Conservation (phyloP, 352 stramenopile genomes). For the Hyaloperonospora brassicae region DNA sequence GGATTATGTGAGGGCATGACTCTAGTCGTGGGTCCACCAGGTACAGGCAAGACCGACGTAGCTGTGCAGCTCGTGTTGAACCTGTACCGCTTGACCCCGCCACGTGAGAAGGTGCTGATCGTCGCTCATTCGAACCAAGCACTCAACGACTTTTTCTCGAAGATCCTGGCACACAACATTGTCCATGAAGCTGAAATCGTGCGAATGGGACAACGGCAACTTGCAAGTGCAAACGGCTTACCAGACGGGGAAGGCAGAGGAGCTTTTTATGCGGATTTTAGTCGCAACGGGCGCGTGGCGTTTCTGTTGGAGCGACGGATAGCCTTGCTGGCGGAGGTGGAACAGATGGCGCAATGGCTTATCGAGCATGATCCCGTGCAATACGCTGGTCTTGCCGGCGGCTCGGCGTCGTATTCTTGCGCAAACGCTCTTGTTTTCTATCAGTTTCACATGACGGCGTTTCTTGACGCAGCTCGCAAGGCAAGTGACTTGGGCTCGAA, state of each 20-base stretch:
- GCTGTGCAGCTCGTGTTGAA: slow-evolving; percentile 92
- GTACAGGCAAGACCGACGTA: slow-evolving; percentile 93
- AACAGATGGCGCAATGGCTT: slow-evolving; percentile 88
- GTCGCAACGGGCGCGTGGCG: slow-evolving; percentile 86
- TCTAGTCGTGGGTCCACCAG: slow-evolving; percentile 89
- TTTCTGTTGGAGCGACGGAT: slow-evolving; percentile 56
- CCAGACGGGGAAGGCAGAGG: slow-evolving; percentile 33
- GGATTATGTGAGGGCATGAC: slow-evolving; percentile 92
- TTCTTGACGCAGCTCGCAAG: slow-evolving; percentile 45
- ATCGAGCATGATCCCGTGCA: slow-evolving; percentile 30
- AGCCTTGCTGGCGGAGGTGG: slow-evolving; percentile 88
- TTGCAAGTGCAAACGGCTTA: slow-evolving; percentile 5
- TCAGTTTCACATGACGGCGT: slow-evolving; percentile 79
- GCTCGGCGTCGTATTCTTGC: slow-evolving; percentile 89
- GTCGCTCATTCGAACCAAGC: slow-evolving; percentile 93
- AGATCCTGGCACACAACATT: slow-evolving; percentile 82
- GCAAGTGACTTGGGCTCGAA: slow-evolving; percentile 11
- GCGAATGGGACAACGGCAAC: slow-evolving; percentile 61
- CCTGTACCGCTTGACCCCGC: slow-evolving; percentile 76
- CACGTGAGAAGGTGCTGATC: slow-evolving; percentile 88
- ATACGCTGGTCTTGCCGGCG: slow-evolving; percentile 43
- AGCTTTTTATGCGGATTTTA: slow-evolving; percentile 92
- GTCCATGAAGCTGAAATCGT: slow-evolving; percentile 84
- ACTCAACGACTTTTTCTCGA: slow-evolving; percentile 93
- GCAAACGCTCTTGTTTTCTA: slow-evolving; percentile 95